Evolutionary conservation across 2,329 filamentous ascomycete species (phyloP).

Genomic region (Penicillium decumbens): DNA sequence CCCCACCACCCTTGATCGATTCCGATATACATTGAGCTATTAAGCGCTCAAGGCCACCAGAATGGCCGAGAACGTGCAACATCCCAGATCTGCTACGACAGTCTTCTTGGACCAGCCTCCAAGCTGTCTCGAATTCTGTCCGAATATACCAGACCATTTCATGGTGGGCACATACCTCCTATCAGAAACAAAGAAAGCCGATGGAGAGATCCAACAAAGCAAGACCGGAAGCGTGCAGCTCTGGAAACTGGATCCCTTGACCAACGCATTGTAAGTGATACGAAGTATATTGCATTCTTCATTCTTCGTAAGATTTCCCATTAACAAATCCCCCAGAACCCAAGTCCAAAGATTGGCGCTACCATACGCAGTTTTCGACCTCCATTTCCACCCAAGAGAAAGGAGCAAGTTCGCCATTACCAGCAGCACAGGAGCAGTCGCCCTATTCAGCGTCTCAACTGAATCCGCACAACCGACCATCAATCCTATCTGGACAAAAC

Average conservation of each 20-base stretch:
- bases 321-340: constrained; percentile 37
- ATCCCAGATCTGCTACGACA: constrained; percentile 31
- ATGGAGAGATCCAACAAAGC: constrained; percentile 47
- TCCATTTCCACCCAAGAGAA: constrained; percentile 67
- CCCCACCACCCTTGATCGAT: background rate
- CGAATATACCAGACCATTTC: constrained; percentile 56
- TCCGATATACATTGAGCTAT: background rate
- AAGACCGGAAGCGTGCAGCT: constrained; percentile 71
- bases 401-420: constrained; percentile 64
- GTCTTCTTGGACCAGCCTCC: constrained; percentile 42
- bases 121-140: constrained; percentile 45
- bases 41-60: background rate
- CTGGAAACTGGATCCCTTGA: constrained; percentile 49
- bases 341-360: constrained; percentile 58
- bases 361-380: constrained; percentile 72
- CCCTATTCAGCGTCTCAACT: constrained; percentile 34
- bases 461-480: constrained; percentile 23
- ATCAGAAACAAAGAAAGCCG: constrained; percentile 29
- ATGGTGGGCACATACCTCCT: constrained; percentile 83
- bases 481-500: constrained; percentile 41
- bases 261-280: constrained; percentile 28
- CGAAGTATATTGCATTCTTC: background rate
- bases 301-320: background rate
- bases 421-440: constrained; percentile 61
- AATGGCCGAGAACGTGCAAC: constrained; percentile 20